phyloP scores from a whole-genome alignment of 331 rosid genomes.

The Dryas integrifolia region DNA sequence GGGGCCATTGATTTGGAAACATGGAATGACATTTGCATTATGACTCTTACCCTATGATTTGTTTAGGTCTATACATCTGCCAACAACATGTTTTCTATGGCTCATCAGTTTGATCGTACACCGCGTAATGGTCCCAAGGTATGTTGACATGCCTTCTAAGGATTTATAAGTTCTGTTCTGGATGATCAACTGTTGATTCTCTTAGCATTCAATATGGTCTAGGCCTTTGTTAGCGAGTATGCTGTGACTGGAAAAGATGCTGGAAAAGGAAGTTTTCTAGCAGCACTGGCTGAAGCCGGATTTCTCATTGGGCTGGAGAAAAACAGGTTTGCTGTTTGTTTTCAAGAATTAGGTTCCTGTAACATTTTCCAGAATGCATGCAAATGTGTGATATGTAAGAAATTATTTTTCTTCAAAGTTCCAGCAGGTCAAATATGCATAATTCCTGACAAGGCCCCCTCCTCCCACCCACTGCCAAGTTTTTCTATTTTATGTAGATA shows the following conservation, averaged over 20 bases:
- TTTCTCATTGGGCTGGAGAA: slow-evolving; percentile 84
- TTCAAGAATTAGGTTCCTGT: background rate
- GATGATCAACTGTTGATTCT: slow-evolving; percentile 13
- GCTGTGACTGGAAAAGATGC: slow-evolving; percentile 67
- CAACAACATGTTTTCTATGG: slow-evolving; percentile 51
- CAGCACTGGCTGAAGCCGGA: slow-evolving; percentile 82
- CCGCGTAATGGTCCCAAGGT: slow-evolving; percentile 74
- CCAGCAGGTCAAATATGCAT: background rate
- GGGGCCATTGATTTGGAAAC: background rate
- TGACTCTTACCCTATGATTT: slow-evolving; percentile 7
- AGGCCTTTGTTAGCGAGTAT: slow-evolving; percentile 98
- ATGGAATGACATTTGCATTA: background rate
- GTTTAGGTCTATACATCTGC: slow-evolving; percentile 65
- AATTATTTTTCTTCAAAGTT: background rate
- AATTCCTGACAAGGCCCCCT: background rate
- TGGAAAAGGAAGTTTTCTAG: slow-evolving; percentile 60
- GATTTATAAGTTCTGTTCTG: slow-evolving; percentile 7
- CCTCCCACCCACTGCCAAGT: too few relatives aligned
- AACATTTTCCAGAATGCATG: background rate
- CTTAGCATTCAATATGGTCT: slow-evolving; percentile 21
- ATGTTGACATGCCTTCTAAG: background rate
- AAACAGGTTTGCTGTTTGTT: slow-evolving; percentile 52
- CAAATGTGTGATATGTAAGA: background rate
- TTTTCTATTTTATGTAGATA: too few relatives aligned
- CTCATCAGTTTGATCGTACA: slow-evolving; percentile 43